Evolutionary conservation across 75 land plant genomes (phyloP).

Genomic region (Cupressus sempervirens): DNA sequence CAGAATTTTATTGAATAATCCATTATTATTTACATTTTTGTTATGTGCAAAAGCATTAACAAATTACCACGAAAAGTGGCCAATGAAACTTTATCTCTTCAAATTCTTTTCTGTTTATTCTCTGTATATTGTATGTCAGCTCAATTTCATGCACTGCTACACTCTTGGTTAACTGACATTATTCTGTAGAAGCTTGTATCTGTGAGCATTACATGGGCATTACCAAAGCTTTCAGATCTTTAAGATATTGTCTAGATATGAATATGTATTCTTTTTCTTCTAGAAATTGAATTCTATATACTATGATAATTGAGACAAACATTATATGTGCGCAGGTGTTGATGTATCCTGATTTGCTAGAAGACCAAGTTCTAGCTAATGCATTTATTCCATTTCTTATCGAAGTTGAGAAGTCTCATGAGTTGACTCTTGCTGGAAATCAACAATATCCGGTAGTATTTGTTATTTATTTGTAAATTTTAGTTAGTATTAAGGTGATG

Average conservation of each 20-base stretch:
- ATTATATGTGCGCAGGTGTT: constrained; percentile 64
- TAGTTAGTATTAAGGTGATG: neutral
- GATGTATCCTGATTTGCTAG: constrained; percentile 65
- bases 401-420: constrained; percentile 67
- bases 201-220: neutral
- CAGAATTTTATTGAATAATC: constrained; percentile 1
- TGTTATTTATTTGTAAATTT: neutral
- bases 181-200: neutral
- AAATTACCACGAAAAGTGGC: neutral
- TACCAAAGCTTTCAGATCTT: neutral
- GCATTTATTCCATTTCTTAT: constrained; percentile 69
- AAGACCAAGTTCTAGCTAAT: constrained; percentile 67
- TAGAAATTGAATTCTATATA: neutral
- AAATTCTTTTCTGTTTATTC: neutral
- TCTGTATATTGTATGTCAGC: neutral
- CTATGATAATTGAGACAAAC: neutral
- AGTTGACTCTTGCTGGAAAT: constrained; percentile 56
- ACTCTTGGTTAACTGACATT: neutral
- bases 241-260: neutral
- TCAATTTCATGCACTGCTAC: neutral
- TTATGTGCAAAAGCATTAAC: neutral
- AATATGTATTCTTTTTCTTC: neutral
- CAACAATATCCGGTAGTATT: constrained; percentile 82
- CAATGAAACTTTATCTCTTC: neutral
- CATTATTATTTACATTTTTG: neutral